Evolutionary conservation across 2,329 filamentous ascomycete species (phyloP).

Genomic region (Epichloe bromicola): DNA sequence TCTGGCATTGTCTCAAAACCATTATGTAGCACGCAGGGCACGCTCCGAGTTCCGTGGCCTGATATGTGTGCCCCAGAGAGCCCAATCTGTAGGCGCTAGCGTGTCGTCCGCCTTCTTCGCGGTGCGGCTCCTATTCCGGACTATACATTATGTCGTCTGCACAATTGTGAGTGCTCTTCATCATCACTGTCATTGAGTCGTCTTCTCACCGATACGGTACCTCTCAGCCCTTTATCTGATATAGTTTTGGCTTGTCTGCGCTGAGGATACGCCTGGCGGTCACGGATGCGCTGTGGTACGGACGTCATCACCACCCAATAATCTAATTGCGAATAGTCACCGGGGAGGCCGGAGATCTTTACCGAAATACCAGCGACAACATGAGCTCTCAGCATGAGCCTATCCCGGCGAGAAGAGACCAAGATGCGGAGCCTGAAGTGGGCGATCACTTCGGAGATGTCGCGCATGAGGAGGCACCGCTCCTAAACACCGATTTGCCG

Average conservation of each 20-base stretch:
- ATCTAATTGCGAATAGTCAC: neutral
- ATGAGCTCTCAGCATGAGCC: neutral
- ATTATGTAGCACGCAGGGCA: neutral
- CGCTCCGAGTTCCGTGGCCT: neutral
- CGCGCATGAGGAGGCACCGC: neutral
- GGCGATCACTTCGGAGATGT: neutral
- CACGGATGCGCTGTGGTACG: neutral
- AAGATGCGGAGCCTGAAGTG: neutral
- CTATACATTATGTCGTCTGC: neutral
- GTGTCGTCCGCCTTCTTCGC: neutral
- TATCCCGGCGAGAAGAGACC: neutral
- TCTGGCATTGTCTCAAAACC: neutral
- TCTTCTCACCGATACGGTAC: neutral
- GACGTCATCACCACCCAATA: neutral
- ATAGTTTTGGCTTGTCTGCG: too few species aligned
- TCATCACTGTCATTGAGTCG: neutral
- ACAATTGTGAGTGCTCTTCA: neutral
- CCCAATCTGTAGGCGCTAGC: neutral
- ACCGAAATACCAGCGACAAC: neutral
- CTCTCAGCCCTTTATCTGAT: too few species aligned
- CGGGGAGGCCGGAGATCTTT: neutral
- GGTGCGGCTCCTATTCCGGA: too few species aligned
- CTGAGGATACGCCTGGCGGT: too few species aligned
- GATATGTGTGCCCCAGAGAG: neutral
- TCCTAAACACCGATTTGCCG: constrained; percentile 10